Base-by-base conservation (phyloP, 345 rosid species). In the Arabis hirsuta region DNA sequence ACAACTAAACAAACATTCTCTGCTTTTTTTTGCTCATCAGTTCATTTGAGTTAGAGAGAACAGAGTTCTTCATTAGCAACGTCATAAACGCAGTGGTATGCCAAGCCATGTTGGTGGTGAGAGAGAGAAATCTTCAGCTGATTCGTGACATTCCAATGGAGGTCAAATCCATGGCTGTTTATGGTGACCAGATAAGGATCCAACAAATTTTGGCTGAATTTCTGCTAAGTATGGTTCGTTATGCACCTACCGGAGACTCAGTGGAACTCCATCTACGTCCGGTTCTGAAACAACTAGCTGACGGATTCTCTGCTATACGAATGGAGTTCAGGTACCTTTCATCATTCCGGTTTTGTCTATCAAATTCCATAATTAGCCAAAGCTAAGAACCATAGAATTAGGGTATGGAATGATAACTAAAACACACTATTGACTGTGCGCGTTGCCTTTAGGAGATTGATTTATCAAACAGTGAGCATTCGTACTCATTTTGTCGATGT, bases 131-230 rank as follows among this genome's bases (percentile, higher is more conserved):
- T 64, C 80, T 94, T 20, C 89, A 93, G 71, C 76, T 90, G 73
- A 86, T 90, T 61, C 89, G 92, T 13, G 91, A 93, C 80, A 93
- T 93, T 73, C 98, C 97, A 3, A 88, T 78, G 65, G 96, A 88
- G 76, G 80, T 90, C 48, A 93, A 93, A 80, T 75, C 90, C 27
- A 81, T 90, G 71, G 82, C 84, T 38, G 96, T 93, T 16, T 85
- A 69, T 66, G 98, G 97, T 76, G 98, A 93, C 81, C 94, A 79
- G 73, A 79, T 80, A 38, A 86, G 98, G 79, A 73, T 90, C 70
- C 98, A 93, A 77, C 98, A 93, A 77, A 85, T 90, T 14, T 78
- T 93, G 74, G 90, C 94, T 7, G 97, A 86, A 70, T 88, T 88
- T 80, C 81, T 93, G 79, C 54, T 85, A 72, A 90, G 88, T 77